Evolutionary conservation across 345 rosid genomes (phyloP), one percentile per base, ranked within the genome.

Genomic region (Bruguiera gymnorhiza): DNA sequence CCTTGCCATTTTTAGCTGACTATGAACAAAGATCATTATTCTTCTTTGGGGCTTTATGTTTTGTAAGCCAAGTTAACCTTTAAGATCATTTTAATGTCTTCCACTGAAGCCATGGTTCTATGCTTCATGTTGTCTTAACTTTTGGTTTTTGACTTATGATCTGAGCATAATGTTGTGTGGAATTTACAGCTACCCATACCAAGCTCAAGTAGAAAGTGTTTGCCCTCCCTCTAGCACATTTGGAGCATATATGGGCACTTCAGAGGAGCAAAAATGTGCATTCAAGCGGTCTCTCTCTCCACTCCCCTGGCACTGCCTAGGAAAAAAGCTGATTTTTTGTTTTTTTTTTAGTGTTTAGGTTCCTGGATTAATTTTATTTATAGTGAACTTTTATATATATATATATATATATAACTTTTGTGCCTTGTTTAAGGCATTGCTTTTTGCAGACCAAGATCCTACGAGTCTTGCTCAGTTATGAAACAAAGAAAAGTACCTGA

Each of bases 401-500:
- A 19, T 53, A 6, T 43, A 10, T 26, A 8, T 56, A 0, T 3
- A 16, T 24, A 20, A 31, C 3, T 59, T 21, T 55, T 39, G 27
- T 60, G 27, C 32, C 62, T 27, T 65, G 31, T 60, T 67, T 36
- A 54, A 70, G 63, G 56, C 20, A 66, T 77, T 77, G 37, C 70
- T 46, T 66, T 57, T 32, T 66, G 74, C 84, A 91, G 99, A 75
- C 76, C 87, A 63, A 73, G 77, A 57, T 78, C 85, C 30, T 69
- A 69, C 43, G 63, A 56, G 50, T 76, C 81, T 62, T 68, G 73
- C 73, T 74, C 76, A 16, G 60, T 62, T 63, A 29, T 54, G 70
- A 76, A 81, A 68, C 89, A 77, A 67, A 91, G 87, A 85, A 85
- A 82, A 86, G 71, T 81, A 60, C 37, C 81, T 56, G 96, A 87